Conservation (phyloP, 352 stramenopile species). For the Phytophthora crassamura region DNA sequence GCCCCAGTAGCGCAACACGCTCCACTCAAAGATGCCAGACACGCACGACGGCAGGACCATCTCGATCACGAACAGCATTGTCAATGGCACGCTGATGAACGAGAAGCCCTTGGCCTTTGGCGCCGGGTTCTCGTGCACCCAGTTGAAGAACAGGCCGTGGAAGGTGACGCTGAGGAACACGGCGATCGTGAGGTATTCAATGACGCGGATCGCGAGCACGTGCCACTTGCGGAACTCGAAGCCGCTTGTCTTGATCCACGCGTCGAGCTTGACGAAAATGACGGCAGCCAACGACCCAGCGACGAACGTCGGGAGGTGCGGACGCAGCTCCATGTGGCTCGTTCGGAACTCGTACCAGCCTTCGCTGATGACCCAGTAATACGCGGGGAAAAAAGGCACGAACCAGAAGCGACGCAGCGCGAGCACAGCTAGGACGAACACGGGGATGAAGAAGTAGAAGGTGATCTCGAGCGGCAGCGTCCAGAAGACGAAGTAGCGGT, state of each 20-base stretch:
- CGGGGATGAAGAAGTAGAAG: constrained; percentile 54
- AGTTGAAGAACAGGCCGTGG: constrained; percentile 43
- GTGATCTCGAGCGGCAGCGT: constrained; percentile 52
- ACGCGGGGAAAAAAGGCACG: constrained; percentile 31
- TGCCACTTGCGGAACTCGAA: constrained; percentile 33
- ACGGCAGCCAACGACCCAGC: constrained; percentile 46
- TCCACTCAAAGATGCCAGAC: constrained; percentile 45
- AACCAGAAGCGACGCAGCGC: constrained; percentile 40
- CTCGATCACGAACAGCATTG: constrained; percentile 45
- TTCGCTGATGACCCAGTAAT: constrained; percentile 31
- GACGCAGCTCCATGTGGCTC: constrained; percentile 33
- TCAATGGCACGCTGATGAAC: constrained; percentile 39
- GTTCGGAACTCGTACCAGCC: constrained; percentile 30
- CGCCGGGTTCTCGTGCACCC: constrained; percentile 32
- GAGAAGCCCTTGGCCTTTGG: constrained; percentile 27
- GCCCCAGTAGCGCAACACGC: constrained; percentile 43
- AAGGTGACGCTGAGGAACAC: constrained; percentile 43
- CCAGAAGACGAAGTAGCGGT: constrained; percentile 57
- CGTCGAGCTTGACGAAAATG: constrained; percentile 38
- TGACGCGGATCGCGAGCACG: constrained; percentile 18
- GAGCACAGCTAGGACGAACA: constrained; percentile 37
- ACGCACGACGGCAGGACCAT: constrained; percentile 43
- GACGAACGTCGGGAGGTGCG: constrained; percentile 43
- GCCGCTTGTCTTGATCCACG: constrained; percentile 19
- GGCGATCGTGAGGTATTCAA: constrained; percentile 32